Evolutionary conservation across 83 land plant species (phyloP).

Genomic region (Diphasiastrum complanatum): DNA sequence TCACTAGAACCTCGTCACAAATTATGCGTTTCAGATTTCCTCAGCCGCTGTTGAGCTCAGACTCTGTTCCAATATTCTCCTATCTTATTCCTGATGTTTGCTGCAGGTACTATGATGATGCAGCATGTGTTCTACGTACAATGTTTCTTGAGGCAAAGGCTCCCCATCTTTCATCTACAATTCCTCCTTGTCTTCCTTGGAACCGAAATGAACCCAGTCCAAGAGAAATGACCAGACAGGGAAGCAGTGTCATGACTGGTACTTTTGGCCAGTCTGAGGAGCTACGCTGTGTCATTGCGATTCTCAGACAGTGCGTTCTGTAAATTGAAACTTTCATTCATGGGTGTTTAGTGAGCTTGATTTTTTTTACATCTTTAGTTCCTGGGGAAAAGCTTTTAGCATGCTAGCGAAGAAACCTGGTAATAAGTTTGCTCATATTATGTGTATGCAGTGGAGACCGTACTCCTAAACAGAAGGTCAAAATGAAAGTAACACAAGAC

Average conservation of each 20-base stretch:
- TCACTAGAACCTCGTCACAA: too few relatives aligned
- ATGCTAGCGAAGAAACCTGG: too few relatives aligned
- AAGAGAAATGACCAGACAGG: conserved; percentile 79
- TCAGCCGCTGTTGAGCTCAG: background rate
- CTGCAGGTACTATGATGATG: conserved; percentile 94
- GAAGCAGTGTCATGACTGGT: conserved; percentile 73
- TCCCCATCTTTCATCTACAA: conserved; percentile 80
- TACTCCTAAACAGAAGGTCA: conserved; percentile 98
- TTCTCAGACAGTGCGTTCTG: conserved; percentile 79
- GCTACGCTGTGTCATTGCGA: conserved; percentile 91
- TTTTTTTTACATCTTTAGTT: too few relatives aligned
- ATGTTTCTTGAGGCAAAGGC: conserved; percentile 97
- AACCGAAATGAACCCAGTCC: conserved; percentile 65
- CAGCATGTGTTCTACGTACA: conserved; percentile 93
- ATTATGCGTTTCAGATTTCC: background rate
- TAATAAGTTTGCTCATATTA: background rate
- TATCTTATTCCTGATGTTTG: background rate
- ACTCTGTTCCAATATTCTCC: background rate
- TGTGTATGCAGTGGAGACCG: conserved; percentile 83
- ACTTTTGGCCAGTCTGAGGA: conserved; percentile 97
- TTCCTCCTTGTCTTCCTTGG: conserved; percentile 93
- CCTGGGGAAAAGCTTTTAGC: too few relatives aligned
- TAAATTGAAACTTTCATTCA: background rate
- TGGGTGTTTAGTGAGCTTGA: too few relatives aligned
- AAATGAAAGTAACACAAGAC: conserved; percentile 95